Conservation (phyloP, 164 flowering plant species). For the Magnolia sinica region DNA sequence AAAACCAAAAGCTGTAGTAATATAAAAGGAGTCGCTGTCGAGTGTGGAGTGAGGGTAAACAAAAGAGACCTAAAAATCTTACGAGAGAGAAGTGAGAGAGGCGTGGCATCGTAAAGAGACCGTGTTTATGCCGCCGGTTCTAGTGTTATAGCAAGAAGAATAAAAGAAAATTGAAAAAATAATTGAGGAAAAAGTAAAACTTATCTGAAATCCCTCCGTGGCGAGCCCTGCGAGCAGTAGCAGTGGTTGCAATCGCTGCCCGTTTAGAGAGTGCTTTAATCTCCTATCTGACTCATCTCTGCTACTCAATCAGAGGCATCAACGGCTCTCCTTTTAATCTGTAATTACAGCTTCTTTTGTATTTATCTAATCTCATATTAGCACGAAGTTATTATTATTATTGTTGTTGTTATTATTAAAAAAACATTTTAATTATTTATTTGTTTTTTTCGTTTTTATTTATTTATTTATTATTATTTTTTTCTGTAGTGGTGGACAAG, state of each 20-base stretch:
- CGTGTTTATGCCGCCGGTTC: neutral
- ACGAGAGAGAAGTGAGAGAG: too few species aligned
- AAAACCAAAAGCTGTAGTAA: neutral
- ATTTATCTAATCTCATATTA: too few species aligned
- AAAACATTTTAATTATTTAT: too few species aligned
- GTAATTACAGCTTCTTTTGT: neutral
- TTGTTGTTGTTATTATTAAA: too few species aligned
- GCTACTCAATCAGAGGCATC: neutral
- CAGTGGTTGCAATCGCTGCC: neutral
- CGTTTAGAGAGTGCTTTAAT: neutral
- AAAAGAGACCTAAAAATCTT: too few species aligned
- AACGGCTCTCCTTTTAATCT: neutral
- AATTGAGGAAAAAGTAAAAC: neutral
- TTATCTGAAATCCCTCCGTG: neutral
- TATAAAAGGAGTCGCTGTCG: conserved; percentile 5
- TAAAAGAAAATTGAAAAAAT: neutral
- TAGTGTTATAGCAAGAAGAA: neutral
- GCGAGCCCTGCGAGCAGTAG: neutral
- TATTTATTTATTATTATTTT: too few species aligned
- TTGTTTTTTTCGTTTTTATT: too few species aligned
- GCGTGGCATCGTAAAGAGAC: neutral
- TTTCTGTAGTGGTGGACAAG: neutral
- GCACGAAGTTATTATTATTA: too few species aligned
- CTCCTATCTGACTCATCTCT: neutral
- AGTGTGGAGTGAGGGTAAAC: neutral